A percentile compares a stretch with the other conserved stretches of the same genome.
Conservation (phyloP, 305 asterid species). For the Euphrasia arctica region DNA sequence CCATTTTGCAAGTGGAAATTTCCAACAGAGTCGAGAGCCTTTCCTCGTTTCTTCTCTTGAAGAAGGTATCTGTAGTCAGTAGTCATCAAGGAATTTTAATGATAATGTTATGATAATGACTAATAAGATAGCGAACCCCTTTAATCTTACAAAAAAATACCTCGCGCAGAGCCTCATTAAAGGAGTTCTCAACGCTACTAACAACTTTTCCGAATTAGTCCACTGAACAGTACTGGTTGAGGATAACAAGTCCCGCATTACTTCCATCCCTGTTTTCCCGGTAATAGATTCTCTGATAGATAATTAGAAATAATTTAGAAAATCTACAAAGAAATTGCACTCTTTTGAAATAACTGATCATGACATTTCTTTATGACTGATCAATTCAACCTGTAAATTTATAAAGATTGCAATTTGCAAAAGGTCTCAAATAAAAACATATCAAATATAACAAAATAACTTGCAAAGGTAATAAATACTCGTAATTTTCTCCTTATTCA, state of each 20-base stretch:
- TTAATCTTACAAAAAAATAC: constrained; percentile 34
- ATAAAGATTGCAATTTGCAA: too few relatives aligned
- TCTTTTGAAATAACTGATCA: too few relatives aligned
- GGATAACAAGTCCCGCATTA: constrained; percentile 53
- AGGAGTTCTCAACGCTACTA: constrained; percentile 49
- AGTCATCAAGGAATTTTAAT: constrained; percentile 22
- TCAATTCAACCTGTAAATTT: too few relatives aligned
- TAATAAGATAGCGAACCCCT: background rate
- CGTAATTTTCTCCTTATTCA: too few relatives aligned
- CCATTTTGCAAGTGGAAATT: constrained; percentile 96
- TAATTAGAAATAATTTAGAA: constrained; percentile 23
- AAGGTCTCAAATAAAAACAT: too few relatives aligned
- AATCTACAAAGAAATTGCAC: background rate
- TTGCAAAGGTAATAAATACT: too few relatives aligned
- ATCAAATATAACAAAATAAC: too few relatives aligned
- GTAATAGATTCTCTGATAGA: constrained; percentile 46
- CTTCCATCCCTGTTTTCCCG: constrained; percentile 65
- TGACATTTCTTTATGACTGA: too few relatives aligned
- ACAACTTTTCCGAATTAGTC: constrained; percentile 53
- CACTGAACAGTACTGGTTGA: constrained; percentile 50
- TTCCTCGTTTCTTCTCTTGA: constrained; percentile 89
- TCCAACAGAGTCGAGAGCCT: constrained; percentile 88
- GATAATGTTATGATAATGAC: background rate
- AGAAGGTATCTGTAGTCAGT: constrained; percentile 62
- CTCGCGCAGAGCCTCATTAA: constrained; percentile 87